These are phyloP conservation scores for Phytophthora cryptogea DNA, from an alignment of 352 stramenopile genomes.

Conservation along the genomic window DNA sequence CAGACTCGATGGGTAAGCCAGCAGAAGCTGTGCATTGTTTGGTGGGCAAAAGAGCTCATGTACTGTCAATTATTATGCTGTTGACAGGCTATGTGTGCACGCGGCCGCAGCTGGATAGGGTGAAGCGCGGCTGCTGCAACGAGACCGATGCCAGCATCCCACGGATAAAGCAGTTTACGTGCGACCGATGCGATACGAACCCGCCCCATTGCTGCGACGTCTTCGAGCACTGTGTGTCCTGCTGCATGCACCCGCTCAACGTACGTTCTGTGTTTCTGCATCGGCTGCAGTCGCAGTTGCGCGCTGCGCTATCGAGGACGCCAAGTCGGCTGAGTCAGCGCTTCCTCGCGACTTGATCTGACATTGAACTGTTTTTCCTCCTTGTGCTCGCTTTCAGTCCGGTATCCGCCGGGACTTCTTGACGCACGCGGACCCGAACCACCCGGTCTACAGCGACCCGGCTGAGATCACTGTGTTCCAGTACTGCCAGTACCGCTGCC, in stretches of 20 bases:
- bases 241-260: slow-evolving; percentile 82
- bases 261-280: slow-evolving; percentile 31
- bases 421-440: slow-evolving; percentile 56
- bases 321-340: slow-evolving; percentile 10
- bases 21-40: neutral
- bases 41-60: neutral
- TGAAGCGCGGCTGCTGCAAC: slow-evolving; percentile 62
- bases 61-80: neutral
- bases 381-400: slow-evolving; percentile 32
- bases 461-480: slow-evolving; percentile 65
- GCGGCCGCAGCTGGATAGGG: slow-evolving; percentile 45
- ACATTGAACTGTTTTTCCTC: slow-evolving; percentile 18
- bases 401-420: slow-evolving; percentile 64
- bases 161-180: slow-evolving; percentile 63
- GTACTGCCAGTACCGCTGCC: slow-evolving; percentile 72
- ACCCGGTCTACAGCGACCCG: slow-evolving; percentile 67
- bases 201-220: slow-evolving; percentile 71
- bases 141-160: slow-evolving; percentile 53
- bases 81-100: slow-evolving; percentile 55
- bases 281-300: slow-evolving; percentile 10
- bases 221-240: slow-evolving; percentile 78
- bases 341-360: slow-evolving; percentile 7
- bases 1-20: slow-evolving; percentile 57
- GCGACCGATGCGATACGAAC: slow-evolving; percentile 65
- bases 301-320: neutral